A percentile compares a stretch with the other conserved stretches of the same genome.
phyloP scores from a whole-genome alignment of 176 grass and related monocot species.

The Dactylis glomerata region DNA sequence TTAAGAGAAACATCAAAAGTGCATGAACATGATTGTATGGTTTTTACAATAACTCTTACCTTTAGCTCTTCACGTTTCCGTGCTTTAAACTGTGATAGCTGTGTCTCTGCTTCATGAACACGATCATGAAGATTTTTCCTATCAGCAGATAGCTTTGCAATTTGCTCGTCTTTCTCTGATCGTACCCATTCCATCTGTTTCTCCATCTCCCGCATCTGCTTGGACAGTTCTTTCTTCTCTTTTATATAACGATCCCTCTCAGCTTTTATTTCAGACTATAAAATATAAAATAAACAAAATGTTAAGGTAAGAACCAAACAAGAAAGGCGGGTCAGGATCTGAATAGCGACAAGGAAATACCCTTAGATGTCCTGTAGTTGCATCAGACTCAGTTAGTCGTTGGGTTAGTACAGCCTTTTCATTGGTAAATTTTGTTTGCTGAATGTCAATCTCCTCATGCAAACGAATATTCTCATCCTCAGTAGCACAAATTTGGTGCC shows the following conservation, averaged over 20 bases:
- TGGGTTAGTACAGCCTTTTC: constrained; percentile 58
- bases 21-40: neutral
- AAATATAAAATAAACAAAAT: constrained; percentile 37
- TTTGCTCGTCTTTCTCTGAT: constrained; percentile 90
- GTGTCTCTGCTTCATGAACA: constrained; percentile 78
- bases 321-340: constrained; percentile 9
- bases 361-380: constrained; percentile 53
- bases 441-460: constrained; percentile 68
- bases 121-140: constrained; percentile 72
- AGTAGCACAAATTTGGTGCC: constrained; percentile 76
- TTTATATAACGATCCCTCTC: constrained; percentile 60
- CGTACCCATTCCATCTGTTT: constrained; percentile 94
- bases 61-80: constrained; percentile 81
- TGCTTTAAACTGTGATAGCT: constrained; percentile 72
- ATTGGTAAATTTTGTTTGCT: constrained; percentile 55
- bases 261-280: constrained; percentile 80
- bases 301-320: constrained; percentile 25
- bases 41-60: constrained; percentile 38
- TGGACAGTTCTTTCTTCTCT: constrained; percentile 65
- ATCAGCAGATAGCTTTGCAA: constrained; percentile 67
- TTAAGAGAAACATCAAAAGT: constrained; percentile 13
- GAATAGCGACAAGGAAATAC: constrained; percentile 42
- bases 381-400: constrained; percentile 52
- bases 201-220: constrained; percentile 68
- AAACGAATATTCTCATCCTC: constrained; percentile 91